A percentile compares a stretch with the other conserved stretches of the same genome.
Conservation (phyloP, 2,329 filamentous ascomycete genomes). For the Myriosclerotinia duriaeana region DNA sequence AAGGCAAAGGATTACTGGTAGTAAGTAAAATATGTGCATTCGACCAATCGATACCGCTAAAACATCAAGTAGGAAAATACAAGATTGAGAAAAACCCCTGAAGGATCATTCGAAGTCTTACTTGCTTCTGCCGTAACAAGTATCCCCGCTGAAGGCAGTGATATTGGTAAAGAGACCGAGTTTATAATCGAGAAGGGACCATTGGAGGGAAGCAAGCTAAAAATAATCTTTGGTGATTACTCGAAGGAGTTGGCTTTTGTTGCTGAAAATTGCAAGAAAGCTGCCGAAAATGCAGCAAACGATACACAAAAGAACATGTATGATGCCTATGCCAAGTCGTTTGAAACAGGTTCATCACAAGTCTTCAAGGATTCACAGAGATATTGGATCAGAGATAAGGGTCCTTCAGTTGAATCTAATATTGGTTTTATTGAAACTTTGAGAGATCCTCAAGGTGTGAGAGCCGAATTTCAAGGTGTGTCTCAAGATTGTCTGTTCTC, state of each 20-base stretch:
- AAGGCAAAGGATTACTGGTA: constrained; percentile 66
- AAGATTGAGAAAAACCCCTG: constrained; percentile 64
- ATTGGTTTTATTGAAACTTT: constrained; percentile 86
- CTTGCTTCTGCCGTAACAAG: constrained; percentile 67
- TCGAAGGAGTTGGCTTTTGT: constrained; percentile 69
- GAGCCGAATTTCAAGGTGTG: constrained; percentile 77
- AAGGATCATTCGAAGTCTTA: constrained; percentile 67
- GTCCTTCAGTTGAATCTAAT: constrained; percentile 76
- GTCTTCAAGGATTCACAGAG: constrained; percentile 79
- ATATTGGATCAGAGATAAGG: constrained; percentile 80
- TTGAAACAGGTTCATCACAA: constrained; percentile 70
- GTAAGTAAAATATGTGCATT: constrained; percentile 28
- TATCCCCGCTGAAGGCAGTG: constrained; percentile 62
- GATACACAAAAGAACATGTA: constrained; percentile 74
- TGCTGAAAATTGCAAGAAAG: constrained; percentile 64
- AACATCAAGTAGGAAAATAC: constrained; percentile 62
- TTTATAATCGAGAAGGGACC: constrained; percentile 60
- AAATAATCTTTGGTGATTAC: constrained; percentile 74
- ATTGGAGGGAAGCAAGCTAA: constrained; percentile 66
- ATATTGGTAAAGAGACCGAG: constrained; percentile 64
- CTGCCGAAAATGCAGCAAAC: constrained; percentile 68
- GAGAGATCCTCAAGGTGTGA: constrained; percentile 75
- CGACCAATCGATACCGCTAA: neutral
- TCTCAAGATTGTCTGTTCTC: neutral
- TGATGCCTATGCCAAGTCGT: constrained; percentile 71